phyloP scores from a whole-genome alignment of 2,329 filamentous ascomycete genomes.

The Aureobasidium sp. region DNA sequence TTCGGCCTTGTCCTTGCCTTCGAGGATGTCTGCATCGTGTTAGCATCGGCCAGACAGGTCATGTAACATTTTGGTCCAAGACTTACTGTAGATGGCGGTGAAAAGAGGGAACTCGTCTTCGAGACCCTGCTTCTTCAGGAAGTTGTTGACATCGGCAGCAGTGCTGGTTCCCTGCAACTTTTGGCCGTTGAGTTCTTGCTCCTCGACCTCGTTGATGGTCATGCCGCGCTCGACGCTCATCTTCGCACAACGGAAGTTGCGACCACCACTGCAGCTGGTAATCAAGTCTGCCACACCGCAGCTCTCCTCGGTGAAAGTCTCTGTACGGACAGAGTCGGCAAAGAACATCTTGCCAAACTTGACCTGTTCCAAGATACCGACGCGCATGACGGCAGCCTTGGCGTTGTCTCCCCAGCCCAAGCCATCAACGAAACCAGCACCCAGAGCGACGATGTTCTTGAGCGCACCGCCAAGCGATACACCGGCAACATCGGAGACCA shows the following conservation, averaged over 20 bases:
- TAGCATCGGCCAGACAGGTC: background rate
- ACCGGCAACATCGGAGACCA: conserved; percentile 91
- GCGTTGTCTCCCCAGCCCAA: conserved; percentile 97
- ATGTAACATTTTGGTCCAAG: background rate
- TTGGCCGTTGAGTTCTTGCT: conserved; percentile 85
- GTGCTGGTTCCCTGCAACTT: conserved; percentile 93
- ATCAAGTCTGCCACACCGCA: conserved; percentile 93
- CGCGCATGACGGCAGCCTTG: conserved; percentile 96
- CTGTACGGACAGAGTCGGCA: conserved; percentile 64
- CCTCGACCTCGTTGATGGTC: conserved; percentile 78
- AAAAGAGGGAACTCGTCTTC: conserved; percentile 87
- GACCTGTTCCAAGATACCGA: conserved; percentile 93
- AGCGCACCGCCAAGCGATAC: conserved; percentile 89
- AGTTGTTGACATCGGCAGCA: conserved; percentile 81
- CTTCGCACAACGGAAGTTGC: conserved; percentile 91
- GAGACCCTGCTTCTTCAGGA: conserved; percentile 67
- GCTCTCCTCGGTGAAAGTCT: conserved; percentile 94
- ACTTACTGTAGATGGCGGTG: conserved; percentile 66
- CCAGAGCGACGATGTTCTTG: conserved; percentile 94
- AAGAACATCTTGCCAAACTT: conserved; percentile 94
- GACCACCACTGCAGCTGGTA: conserved; percentile 81
- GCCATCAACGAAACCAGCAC: conserved; percentile 89
- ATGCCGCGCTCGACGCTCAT: conserved; percentile 72
- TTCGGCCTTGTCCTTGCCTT: conserved; percentile 65
- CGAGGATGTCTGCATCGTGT: conserved; percentile 53